phyloP scores from a whole-genome alignment of 1,284 basidiomycete species.

The Vanrija humicola region DNA sequence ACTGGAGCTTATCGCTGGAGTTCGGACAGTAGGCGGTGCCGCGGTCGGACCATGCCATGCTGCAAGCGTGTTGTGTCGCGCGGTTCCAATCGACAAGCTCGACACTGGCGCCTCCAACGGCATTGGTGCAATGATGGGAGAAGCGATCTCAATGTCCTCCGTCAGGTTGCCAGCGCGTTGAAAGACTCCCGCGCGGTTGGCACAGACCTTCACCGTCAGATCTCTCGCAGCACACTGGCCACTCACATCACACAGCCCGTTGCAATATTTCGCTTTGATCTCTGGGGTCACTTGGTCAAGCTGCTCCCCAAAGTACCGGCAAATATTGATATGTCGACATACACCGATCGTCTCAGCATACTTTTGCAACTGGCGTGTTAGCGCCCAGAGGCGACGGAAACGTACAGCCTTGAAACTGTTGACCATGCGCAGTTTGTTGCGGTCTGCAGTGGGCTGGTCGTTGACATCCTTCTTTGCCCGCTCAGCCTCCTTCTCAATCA shows the following conservation, averaged over 20 bases:
- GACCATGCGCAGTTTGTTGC: constrained; percentile 20
- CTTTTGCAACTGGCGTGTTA: constrained; percentile 40
- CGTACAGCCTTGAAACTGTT: constrained; percentile 65
- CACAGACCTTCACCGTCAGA: constrained; percentile 26
- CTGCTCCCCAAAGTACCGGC: constrained; percentile 75
- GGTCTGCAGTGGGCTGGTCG: constrained; percentile 13
- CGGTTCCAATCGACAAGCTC: neutral
- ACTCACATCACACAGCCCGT: constrained; percentile 77
- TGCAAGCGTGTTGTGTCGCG: neutral
- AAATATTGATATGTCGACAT: constrained; percentile 74
- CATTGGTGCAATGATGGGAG: constrained; percentile 12
- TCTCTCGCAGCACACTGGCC: neutral
- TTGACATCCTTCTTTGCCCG: constrained; percentile 16
- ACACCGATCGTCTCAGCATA: constrained; percentile 61
- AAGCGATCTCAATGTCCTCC: constrained; percentile 29
- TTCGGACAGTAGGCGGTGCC: neutral
- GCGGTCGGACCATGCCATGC: neutral
- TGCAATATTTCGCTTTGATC: constrained; percentile 59
- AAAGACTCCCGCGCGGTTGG: constrained; percentile 22
- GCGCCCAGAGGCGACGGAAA: neutral
- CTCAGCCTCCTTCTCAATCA: constrained; percentile 52
- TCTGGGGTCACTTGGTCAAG: constrained; percentile 57
- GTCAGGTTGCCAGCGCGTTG: constrained; percentile 18
- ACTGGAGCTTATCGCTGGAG: no score
- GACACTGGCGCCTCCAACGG: constrained; percentile 9